These are phyloP conservation scores for Clohesyomyces aquaticus DNA, from an alignment of 495 filamentous ascomycete genomes.

Conservation along the genomic window DNA sequence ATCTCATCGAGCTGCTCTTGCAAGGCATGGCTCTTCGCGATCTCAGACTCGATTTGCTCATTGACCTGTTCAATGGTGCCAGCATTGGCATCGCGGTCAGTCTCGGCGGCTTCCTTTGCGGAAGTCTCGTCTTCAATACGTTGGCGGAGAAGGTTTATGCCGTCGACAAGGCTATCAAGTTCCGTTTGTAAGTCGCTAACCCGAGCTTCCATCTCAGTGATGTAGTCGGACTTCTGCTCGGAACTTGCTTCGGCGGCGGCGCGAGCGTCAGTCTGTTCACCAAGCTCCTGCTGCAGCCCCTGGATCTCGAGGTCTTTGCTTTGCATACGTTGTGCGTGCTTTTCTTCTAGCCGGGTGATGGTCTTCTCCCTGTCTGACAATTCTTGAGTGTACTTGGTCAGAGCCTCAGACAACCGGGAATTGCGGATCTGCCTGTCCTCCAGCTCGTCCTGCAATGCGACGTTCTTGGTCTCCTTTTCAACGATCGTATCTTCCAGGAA, in stretches of 20 bases:
- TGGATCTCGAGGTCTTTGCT: slow-evolving; percentile 34
- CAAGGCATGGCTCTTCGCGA: not conserved
- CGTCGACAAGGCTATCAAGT: slow-evolving; percentile 8
- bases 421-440: no score
- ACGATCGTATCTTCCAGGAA: slow-evolving; percentile 52
- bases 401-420: no score
- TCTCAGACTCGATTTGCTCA: slow-evolving; percentile 8
- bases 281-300: slow-evolving; percentile 38
- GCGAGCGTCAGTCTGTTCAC: slow-evolving; percentile 30
- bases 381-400: no score
- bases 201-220: slow-evolving; percentile 39
- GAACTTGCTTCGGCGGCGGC: slow-evolving; percentile 30
- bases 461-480: slow-evolving; percentile 31
- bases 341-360: no score
- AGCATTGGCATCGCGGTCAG: slow-evolving; percentile 27
- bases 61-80: slow-evolving; percentile 12
- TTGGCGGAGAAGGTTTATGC: slow-evolving; percentile 4
- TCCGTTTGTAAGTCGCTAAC: slow-evolving; percentile 11
- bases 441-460: slow-evolving; percentile 30
- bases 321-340: slow-evolving; percentile 56
- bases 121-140: slow-evolving; percentile 12
- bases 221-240: slow-evolving; percentile 28
- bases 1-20: slow-evolving; percentile 29
- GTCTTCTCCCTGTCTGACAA: no score
- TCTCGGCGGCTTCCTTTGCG: slow-evolving; percentile 34